These are phyloP conservation scores for Candida frijolesensis DNA, from an alignment of 1,139 yeast species.

Conservation along the genomic window DNA sequence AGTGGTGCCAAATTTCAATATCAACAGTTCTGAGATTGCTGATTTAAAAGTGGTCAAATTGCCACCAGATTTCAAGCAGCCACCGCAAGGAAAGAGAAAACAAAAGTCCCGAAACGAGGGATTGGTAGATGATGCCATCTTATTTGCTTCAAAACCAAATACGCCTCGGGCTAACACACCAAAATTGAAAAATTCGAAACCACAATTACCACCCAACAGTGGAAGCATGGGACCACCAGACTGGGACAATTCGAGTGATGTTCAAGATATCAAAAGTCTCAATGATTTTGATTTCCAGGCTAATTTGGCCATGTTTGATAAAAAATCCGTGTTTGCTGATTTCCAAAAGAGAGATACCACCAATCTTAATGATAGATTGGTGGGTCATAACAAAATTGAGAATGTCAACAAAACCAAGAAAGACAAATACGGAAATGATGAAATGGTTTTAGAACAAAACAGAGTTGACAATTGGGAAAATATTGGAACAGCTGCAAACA, in stretches of 20 bases:
- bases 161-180: conserved; percentile 21
- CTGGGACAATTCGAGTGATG: conserved; percentile 53
- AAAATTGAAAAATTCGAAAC: conserved; percentile 10
- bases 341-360: conserved; percentile 65
- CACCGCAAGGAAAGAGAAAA: conserved; percentile 19
- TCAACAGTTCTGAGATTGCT: conserved; percentile 38
- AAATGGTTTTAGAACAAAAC: conserved; percentile 64
- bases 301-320: conserved; percentile 81
- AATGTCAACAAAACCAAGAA: conserved; percentile 32
- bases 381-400: conserved; percentile 66
- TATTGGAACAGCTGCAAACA: conserved; percentile 27
- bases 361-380: conserved; percentile 65
- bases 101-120: conserved; percentile 14
- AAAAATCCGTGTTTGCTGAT: conserved; percentile 76
- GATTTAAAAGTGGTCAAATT: conserved; percentile 54
- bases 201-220: neutral
- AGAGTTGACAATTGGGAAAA: conserved; percentile 61
- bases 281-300: conserved; percentile 88
- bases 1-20: conserved; percentile 23
- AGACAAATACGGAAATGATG: conserved; percentile 64
- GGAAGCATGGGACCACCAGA: conserved; percentile 22
- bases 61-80: conserved; percentile 37
- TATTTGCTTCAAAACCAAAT: conserved; percentile 22
- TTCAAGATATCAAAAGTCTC: conserved; percentile 47
- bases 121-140: conserved; percentile 30